Percentiles rank a stretch among this genome's conserved stretches.
These are phyloP conservation scores for Metarhizium rileyi DNA, from an alignment of 2,329 filamentous ascomycete species.

Conservation along the genomic window DNA sequence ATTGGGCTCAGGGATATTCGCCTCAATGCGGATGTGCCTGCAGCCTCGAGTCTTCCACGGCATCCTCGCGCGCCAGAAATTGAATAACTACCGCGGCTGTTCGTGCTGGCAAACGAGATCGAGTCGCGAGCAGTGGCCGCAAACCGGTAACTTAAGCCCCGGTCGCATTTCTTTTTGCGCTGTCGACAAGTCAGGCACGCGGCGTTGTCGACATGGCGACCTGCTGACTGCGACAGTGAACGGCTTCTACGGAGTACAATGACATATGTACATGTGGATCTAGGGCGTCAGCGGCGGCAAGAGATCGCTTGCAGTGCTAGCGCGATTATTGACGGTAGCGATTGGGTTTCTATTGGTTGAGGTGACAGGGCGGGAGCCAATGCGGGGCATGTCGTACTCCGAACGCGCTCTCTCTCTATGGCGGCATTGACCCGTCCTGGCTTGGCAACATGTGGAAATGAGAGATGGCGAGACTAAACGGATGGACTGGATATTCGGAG, in stretches of 20 bases:
- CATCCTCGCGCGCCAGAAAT: not conserved
- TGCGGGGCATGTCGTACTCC: too few relatives aligned
- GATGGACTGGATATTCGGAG: too few relatives aligned
- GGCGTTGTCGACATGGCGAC: slow-evolving; percentile 10
- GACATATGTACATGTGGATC: too few relatives aligned
- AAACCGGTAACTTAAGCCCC: slow-evolving; percentile 9
- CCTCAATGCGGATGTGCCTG: not conserved
- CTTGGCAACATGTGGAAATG: too few relatives aligned
- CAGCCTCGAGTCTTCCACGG: not conserved
- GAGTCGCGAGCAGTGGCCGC: slow-evolving; percentile 11
- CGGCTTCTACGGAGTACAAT: too few relatives aligned
- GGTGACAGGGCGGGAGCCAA: too few relatives aligned
- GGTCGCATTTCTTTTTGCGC: slow-evolving; percentile 13
- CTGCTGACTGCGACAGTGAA: too few relatives aligned
- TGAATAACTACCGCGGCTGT: slow-evolving; percentile 3
- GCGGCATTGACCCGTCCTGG: too few relatives aligned
- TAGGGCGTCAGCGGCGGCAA: not conserved
- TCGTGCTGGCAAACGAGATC: slow-evolving; percentile 11
- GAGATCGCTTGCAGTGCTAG: not conserved
- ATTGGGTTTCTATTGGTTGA: not conserved
- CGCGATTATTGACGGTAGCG: not conserved
- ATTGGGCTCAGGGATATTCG: too few relatives aligned
- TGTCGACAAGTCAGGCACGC: slow-evolving; percentile 13
- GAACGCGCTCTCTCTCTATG: too few relatives aligned
- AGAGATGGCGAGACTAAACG: too few relatives aligned